Conservation (phyloP, 1,284 basidiomycete species). For the Cystobasidium pallidum region DNA sequence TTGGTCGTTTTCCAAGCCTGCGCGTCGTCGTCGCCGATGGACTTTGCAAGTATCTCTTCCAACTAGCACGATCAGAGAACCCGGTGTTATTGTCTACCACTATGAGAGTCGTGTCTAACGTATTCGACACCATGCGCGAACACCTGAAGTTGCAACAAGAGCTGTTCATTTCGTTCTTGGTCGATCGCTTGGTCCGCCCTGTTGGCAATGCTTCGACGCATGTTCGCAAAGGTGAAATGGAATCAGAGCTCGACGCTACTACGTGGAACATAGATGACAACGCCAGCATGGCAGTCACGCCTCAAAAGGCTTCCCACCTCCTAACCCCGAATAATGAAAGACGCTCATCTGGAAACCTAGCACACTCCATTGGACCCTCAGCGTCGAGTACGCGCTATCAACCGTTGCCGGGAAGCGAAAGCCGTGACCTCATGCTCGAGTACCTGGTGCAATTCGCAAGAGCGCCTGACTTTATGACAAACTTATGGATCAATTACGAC, state of each 20-base stretch:
- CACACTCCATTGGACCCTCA: conserved; percentile 50
- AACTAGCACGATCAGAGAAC: conserved; percentile 85
- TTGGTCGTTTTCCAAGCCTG: conserved; percentile 70
- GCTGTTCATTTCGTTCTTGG: conserved; percentile 87
- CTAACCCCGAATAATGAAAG: conserved; percentile 34
- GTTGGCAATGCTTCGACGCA: conserved; percentile 47
- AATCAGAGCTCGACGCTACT: conserved; percentile 50
- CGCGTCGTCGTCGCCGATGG: conserved; percentile 76
- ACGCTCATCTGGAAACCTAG: conserved; percentile 45
- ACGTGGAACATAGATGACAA: conserved; percentile 50
- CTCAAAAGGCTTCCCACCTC: conserved; percentile 16
- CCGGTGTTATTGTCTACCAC: conserved; percentile 75
- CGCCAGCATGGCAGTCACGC: conserved; percentile 2
- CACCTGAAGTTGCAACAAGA: conserved; percentile 96
- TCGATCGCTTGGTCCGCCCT: conserved; percentile 73
- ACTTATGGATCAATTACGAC: conserved; percentile 95
- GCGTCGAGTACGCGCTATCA: conserved; percentile 52
- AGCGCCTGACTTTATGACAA: conserved; percentile 84
- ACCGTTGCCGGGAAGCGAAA: conserved; percentile 61
- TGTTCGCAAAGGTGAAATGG: conserved; percentile 55
- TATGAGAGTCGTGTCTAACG: conserved; percentile 80
- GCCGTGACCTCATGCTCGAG: conserved; percentile 86
- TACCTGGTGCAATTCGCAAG: conserved; percentile 78
- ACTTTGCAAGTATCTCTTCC: conserved; percentile 93
- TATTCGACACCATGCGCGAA: conserved; percentile 84